Conservation (phyloP, 306 rosid species). For the Trichosanthes cucumerina region DNA sequence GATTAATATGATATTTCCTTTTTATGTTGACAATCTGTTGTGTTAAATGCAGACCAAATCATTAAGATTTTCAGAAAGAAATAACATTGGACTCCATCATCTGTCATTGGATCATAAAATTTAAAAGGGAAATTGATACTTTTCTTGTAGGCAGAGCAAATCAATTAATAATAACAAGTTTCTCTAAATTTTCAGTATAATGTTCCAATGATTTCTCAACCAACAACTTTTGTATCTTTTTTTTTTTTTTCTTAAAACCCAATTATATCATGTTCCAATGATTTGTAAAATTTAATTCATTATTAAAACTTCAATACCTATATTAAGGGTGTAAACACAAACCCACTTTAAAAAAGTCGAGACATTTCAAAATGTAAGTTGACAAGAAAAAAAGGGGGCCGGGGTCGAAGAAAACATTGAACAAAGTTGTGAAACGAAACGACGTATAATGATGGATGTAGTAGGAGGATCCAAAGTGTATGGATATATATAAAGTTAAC, state of each 20-base stretch:
- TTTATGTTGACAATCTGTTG: conserved; percentile 4
- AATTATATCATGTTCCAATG: neutral
- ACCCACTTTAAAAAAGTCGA: neutral
- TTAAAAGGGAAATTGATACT: conserved; percentile 5
- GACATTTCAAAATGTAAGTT: neutral
- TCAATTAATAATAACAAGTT: neutral
- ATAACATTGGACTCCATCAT: neutral
- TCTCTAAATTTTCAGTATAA: neutral
- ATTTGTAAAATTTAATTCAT: neutral
- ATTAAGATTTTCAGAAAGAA: conserved; percentile 1
- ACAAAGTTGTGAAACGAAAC: neutral
- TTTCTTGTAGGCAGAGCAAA: conserved; percentile 25
- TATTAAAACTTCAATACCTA: neutral
- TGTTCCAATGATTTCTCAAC: conserved; percentile 1
- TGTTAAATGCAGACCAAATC: conserved; percentile 8
- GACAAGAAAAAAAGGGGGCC: neutral
- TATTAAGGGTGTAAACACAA: neutral
- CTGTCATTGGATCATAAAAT: conserved; percentile 6
- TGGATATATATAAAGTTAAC: neutral
- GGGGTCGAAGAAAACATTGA: neutral
- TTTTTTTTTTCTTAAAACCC: neutral
- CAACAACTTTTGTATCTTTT: neutral
- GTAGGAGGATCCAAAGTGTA: neutral
- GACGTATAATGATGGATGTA: neutral
- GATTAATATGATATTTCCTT: neutral